Evolutionary conservation across 2,329 filamentous ascomycete genomes (phyloP).

Genomic region (Mycosphaerella arachidis): DNA sequence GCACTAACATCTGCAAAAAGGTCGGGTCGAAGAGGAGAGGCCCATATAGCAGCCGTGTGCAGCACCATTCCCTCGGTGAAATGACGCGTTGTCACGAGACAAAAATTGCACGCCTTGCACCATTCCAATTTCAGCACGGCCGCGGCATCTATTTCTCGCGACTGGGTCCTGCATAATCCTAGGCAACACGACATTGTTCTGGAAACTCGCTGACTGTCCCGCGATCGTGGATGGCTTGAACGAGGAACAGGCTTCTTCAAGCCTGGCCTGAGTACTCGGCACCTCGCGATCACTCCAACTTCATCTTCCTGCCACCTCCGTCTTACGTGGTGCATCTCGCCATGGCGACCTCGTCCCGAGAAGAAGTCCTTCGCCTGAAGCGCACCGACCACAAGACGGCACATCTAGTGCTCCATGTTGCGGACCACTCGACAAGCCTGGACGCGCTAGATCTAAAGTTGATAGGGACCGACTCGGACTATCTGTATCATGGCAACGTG

Average conservation of each 20-base stretch:
- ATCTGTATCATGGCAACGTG: conserved; percentile 57
- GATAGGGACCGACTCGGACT: conserved; percentile 63
- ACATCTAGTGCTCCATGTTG: conserved; percentile 58
- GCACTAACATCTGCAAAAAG: not conserved
- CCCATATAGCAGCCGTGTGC: not conserved
- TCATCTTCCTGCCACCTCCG: not conserved
- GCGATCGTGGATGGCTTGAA: not conserved
- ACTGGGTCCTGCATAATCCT: not conserved
- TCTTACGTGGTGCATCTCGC: not conserved
- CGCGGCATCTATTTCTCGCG: not conserved
- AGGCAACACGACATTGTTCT: not conserved
- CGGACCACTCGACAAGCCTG: conserved; percentile 42
- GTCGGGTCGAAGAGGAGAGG: not conserved
- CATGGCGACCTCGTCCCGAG: conserved; percentile 8
- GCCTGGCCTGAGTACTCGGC: not conserved
- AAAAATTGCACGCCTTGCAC: not conserved
- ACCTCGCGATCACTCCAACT: not conserved
- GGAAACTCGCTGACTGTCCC: not conserved
- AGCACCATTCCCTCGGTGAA: not conserved
- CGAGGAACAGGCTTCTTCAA: not conserved
- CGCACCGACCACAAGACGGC: conserved; percentile 40
- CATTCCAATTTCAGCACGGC: not conserved
- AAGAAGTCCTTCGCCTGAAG: conserved; percentile 54
- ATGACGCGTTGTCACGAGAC: not conserved
- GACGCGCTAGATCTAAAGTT: conserved; percentile 60